Evolutionary conservation across 2,329 filamentous ascomycete genomes (phyloP).

Genomic region (Cercospora citrullina): DNA sequence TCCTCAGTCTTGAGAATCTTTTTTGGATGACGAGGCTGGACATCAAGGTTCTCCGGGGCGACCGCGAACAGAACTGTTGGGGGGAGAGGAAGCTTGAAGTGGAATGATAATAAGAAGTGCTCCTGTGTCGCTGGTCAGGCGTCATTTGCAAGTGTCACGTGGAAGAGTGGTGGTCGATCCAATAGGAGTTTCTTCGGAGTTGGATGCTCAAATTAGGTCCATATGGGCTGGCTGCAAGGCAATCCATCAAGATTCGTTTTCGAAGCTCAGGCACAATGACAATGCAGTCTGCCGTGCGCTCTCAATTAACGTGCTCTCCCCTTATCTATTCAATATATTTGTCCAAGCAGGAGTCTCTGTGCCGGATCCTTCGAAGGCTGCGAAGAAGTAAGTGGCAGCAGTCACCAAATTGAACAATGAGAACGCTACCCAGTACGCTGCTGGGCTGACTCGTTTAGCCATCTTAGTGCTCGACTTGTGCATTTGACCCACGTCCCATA

Average conservation of each 20-base stretch:
- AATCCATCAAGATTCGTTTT: neutral
- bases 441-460: neutral
- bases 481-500: neutral
- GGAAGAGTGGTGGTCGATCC: neutral
- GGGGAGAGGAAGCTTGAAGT: neutral
- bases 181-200: neutral
- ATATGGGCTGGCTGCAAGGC: neutral
- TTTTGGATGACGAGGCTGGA: neutral
- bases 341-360: conserved; percentile 4
- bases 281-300: neutral
- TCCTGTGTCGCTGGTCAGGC: neutral
- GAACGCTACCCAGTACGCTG: neutral
- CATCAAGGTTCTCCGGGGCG: neutral
- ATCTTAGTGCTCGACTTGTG: neutral
- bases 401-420: neutral
- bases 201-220: neutral
- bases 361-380: neutral
- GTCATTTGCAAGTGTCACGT: neutral
- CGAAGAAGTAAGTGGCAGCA: neutral
- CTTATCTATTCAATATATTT: conserved; percentile 9
- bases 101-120: neutral
- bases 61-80: neutral
- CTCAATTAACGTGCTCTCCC: neutral
- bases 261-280: neutral
- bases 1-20: neutral